Evolutionary conservation across 345 rosid genomes (phyloP).

Genomic region (Camelina laxa): DNA sequence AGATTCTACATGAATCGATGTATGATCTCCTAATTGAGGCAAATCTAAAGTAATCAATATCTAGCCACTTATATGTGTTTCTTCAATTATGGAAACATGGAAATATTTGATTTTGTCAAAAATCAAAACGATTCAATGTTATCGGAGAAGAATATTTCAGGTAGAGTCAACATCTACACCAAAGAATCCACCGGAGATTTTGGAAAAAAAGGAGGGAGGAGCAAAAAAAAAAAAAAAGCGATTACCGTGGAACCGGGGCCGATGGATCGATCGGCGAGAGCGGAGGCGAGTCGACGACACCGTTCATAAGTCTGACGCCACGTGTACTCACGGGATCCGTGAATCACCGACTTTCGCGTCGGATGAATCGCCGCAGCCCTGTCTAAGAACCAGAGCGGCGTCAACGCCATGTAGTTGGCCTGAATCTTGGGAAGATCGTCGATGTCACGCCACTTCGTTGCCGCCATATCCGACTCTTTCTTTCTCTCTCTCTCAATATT

Average conservation of each 20-base stretch:
- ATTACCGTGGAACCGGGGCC: slow-evolving; percentile 79
- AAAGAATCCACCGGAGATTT: neutral
- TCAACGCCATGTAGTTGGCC: slow-evolving; percentile 83
- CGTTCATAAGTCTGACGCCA: slow-evolving; percentile 84
- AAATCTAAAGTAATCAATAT: neutral
- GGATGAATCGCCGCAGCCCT: slow-evolving; percentile 89
- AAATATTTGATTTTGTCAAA: neutral
- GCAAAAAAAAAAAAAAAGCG: neutral
- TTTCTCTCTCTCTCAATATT: neutral
- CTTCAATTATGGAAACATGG: slow-evolving; percentile 11
- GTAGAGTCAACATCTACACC: slow-evolving; percentile 13
- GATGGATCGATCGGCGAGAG: slow-evolving; percentile 65
- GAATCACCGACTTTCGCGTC: slow-evolving; percentile 63
- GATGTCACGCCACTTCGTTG: slow-evolving; percentile 56
- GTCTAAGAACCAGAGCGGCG: slow-evolving; percentile 87
- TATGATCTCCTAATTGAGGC: neutral
- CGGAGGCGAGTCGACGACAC: slow-evolving; percentile 87
- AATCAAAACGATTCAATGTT: neutral
- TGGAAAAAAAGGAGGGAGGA: neutral
- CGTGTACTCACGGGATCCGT: slow-evolving; percentile 67
- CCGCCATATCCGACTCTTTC: slow-evolving; percentile 17
- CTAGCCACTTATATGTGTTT: neutral
- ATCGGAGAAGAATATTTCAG: neutral
- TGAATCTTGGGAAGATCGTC: slow-evolving; percentile 83
- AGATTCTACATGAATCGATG: slow-evolving; percentile 8